phyloP scores from a whole-genome alignment of 129 eudicot species.

The Tagetes erecta region DNA sequence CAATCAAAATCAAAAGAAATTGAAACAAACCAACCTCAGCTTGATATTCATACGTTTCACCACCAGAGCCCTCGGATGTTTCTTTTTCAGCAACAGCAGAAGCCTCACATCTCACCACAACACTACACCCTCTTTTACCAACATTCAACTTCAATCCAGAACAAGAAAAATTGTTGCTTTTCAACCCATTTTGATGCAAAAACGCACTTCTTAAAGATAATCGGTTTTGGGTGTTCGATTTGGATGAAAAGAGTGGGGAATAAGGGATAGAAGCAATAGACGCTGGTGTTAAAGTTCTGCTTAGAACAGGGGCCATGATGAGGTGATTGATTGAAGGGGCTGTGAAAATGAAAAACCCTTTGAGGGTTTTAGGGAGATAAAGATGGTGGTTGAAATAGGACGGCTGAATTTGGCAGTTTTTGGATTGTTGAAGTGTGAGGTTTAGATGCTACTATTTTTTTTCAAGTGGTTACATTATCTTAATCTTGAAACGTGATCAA shows the following conservation, averaged over 20 bases:
- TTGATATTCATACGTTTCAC: constrained; percentile 83
- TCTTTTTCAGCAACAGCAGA: constrained; percentile 84
- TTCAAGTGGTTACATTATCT: constrained; percentile 45
- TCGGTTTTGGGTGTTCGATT: constrained; percentile 34
- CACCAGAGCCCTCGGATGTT: constrained; percentile 65
- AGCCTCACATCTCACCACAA: constrained; percentile 75
- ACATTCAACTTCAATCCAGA: constrained; percentile 59
- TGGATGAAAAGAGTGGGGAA: constrained; percentile 28
- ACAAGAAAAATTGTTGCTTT: constrained; percentile 40
- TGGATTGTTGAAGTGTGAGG: constrained; percentile 46
- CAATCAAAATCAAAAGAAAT: neutral
- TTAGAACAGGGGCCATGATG: constrained; percentile 72
- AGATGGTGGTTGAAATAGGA: constrained; percentile 70
- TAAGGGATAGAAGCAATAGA: constrained; percentile 58
- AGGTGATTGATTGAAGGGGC: constrained; percentile 13
- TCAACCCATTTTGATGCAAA: constrained; percentile 47
- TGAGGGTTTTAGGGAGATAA: constrained; percentile 42
- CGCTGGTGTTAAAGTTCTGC: constrained; percentile 63
- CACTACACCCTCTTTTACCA: constrained; percentile 47
- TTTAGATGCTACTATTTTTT: constrained; percentile 57
- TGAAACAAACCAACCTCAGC: constrained; percentile 76
- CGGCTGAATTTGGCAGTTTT: constrained; percentile 43
- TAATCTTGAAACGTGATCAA: neutral
- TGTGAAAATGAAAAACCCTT: constrained; percentile 38
- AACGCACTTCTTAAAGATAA: constrained; percentile 48